Evolutionary conservation across 176 grass and related monocot species (phyloP), one percentile per base, ranked within the genome.

Genomic region (Carex pumila): DNA sequence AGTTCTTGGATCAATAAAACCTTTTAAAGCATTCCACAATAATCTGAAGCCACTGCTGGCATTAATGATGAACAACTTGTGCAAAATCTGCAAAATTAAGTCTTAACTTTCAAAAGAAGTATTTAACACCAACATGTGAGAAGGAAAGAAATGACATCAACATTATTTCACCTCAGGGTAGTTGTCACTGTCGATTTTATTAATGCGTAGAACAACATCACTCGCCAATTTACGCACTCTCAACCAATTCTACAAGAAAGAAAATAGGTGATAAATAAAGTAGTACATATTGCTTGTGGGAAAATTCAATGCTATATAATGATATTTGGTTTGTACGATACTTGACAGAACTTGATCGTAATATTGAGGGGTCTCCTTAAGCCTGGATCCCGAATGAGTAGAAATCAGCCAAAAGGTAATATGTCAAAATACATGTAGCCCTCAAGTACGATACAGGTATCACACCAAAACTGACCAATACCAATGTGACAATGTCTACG

Each of bases 101-200:
- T 25, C 22, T 74, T 74, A n/a, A 25, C 72, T 85, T 52, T 80
- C 34, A 55, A 62, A 75, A 80, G 74, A 79, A 78, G 18, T 31
- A 67, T 12, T 12, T 55, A 58, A 49, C 31, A 2, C 49, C 37
- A 58, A 15, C 69, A 74, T 37, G 15, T 64, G 58, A 37, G 41
- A 18, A 34, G 22, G 43, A 69, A 60, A 25, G 18, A 49, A 68
- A 58, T 12, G 15, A 79, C 32, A 66, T n/a, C 61, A 80, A 9
- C 4, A 18, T 21, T 32, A 36, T 56, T 37, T 72, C 52, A 89
- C 88, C 88, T 89, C 88, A 52, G 88, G 88, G 43, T 89, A 86
- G 67, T 89, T 86, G 43, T 89, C 88, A 78, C 88, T 77, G 71
- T 89, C 88, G 43, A 89, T 86, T 89, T 89, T 89, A 60, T 89